Base-by-base conservation (phyloP, 768 basidiomycete genomes). In the Amanita rubescens region DNA sequence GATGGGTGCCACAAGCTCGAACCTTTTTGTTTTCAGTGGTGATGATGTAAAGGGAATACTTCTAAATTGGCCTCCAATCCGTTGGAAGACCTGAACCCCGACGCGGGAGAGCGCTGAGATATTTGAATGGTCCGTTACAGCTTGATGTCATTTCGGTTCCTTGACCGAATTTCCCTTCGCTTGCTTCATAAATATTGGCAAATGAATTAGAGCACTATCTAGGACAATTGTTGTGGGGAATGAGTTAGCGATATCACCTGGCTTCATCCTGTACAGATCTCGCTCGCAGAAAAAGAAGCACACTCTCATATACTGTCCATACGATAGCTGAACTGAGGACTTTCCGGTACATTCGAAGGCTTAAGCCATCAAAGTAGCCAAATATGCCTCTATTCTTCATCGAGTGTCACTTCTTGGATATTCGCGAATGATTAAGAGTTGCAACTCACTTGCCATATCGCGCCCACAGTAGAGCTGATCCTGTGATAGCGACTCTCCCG, bases 241-340 rank as follows among this genome's bases (percentile, higher is more conserved):
- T 20, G 19, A n/a, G 30, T 33, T 20, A 30, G 27, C 34, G 14
- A n/a, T 32, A 51, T 41, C 38, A 38, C 15, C 34, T 30, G 17
- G 30, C 22, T 12, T 55, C 27, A 33, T 45, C 25, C 38, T 41
- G 19, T 30, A 25, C n/a, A 51, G 33, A 25, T 25, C 49, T 39
- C n/a, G 56, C 69, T 64, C 72, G 75, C 61, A 82, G 74, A 54
- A 84, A 72, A 62, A 88, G 78, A 25, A 90, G 69, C 20, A 84
- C 66, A 38, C 84, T 84, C 66, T 95, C 94, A 58, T 94, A 96
- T 0, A 93, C 87, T 2, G 82, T 87, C 94, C 94, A 96, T 2
- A 84, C 91, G 55, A 96, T 89, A 0, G 84, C 85, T n/a, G 90
- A 91, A 60, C 89, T 90, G 12, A 90, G 68, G 5, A 94, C 82